Percentiles rank a stretch among this genome's conserved stretches.
phyloP scores from a whole-genome alignment of 169 alveolate species.

The Neospora caninum region DNA sequence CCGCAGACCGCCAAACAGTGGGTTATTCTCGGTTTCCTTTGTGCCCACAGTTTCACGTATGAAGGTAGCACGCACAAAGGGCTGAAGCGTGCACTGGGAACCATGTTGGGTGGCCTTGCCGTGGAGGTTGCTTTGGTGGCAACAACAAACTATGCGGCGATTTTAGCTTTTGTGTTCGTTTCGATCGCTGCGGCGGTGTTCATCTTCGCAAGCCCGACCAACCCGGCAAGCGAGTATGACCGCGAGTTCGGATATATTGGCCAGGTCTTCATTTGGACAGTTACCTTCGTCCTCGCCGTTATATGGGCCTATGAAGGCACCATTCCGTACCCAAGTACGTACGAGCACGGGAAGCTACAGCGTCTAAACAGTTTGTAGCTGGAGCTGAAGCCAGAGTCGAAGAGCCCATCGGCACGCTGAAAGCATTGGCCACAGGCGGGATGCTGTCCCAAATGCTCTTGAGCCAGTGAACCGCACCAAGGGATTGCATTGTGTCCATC shows the following conservation, averaged over 20 bases:
- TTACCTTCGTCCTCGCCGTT: slow-evolving; percentile 21
- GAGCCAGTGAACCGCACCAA: too few relatives aligned
- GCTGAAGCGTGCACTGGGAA: slow-evolving; percentile 23
- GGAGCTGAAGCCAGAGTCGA: too few relatives aligned
- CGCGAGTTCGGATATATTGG: slow-evolving; percentile 37
- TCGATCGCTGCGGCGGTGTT: slow-evolving; percentile 20
- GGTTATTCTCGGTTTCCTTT: slow-evolving; percentile 26
- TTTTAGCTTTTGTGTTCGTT: neutral
- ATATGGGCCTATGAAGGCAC: slow-evolving; percentile 26
- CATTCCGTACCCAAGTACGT: slow-evolving; percentile 4
- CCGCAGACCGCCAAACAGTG: slow-evolving; percentile 45
- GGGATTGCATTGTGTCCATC: too few relatives aligned
- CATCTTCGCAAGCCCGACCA: slow-evolving; percentile 23
- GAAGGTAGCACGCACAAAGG: slow-evolving; percentile 31
- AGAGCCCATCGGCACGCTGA: too few relatives aligned
- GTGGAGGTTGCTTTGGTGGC: slow-evolving; percentile 38
- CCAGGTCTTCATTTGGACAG: slow-evolving; percentile 45
- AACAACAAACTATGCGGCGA: neutral
- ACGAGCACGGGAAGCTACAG: neutral
- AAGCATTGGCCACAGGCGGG: too few relatives aligned
- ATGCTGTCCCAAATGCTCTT: too few relatives aligned
- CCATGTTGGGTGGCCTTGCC: slow-evolving; percentile 35
- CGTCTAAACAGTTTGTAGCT: too few relatives aligned
- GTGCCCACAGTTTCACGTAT: slow-evolving; percentile 34
- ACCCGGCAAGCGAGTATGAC: slow-evolving; percentile 35